These are phyloP conservation scores for Nemania abortiva DNA, from an alignment of 2,329 filamentous ascomycete genomes.

Conservation along the genomic window DNA sequence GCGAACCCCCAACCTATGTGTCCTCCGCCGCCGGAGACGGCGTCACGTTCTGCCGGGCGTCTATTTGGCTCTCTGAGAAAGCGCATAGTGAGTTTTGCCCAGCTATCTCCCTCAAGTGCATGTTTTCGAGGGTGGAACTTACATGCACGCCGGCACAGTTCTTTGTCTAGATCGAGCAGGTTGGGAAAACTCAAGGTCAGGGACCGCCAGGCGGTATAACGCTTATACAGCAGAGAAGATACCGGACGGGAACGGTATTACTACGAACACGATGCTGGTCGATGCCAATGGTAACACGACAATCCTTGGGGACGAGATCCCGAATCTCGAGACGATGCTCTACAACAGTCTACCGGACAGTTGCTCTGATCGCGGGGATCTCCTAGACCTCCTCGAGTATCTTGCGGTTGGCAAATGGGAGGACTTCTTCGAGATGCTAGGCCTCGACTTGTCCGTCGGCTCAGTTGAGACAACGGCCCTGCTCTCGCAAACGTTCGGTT, in stretches of 20 bases:
- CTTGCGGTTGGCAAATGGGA: conserved; percentile 50
- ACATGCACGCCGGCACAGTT: conserved; percentile 38
- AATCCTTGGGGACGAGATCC: conserved; percentile 37
- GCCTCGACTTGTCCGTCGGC: conserved; percentile 24
- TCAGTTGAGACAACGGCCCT: conserved; percentile 37
- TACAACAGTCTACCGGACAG: conserved; percentile 39
- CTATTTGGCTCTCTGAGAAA: conserved; percentile 50
- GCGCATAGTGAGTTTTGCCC: conserved; percentile 40
- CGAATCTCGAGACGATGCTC: conserved; percentile 48
- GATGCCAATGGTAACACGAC: conserved; percentile 8
- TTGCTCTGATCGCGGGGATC: conserved; percentile 17
- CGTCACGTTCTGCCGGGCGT: conserved; percentile 52
- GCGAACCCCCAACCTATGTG: conserved; percentile 33
- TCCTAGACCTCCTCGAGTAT: conserved; percentile 39
- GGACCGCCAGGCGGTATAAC: conserved; percentile 40
- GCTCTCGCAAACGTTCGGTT: conserved; percentile 50
- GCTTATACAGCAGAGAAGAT: conserved; percentile 12
- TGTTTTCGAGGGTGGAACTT: neutral
- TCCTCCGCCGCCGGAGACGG: conserved; percentile 42
- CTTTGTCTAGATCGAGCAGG: conserved; percentile 51
- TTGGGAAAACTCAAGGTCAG: conserved; percentile 41
- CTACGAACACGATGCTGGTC: conserved; percentile 4
- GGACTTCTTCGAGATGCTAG: conserved; percentile 53
- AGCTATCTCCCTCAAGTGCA: neutral
- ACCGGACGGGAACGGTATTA: conserved; percentile 16